Conservation (phyloP, 305 asterid species). For the Fraxinus ornus region DNA sequence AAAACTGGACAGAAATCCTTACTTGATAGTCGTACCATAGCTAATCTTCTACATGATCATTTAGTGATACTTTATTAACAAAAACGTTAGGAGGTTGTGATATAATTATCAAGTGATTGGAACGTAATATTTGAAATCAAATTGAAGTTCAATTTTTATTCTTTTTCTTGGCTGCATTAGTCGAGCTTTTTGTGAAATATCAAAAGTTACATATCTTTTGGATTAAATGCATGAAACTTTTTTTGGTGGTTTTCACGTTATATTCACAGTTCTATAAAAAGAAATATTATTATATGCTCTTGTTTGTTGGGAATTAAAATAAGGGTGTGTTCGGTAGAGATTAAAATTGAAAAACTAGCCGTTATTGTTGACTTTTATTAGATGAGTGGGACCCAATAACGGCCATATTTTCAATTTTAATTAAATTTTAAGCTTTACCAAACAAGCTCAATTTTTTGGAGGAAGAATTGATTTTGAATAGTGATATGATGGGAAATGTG, state of each 20-base stretch:
- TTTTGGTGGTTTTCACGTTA: neutral
- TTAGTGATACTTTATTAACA: neutral
- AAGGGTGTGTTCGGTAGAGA: too few relatives aligned
- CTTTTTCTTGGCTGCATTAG: neutral
- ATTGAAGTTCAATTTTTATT: neutral
- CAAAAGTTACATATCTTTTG: neutral
- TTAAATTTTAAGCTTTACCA: too few relatives aligned
- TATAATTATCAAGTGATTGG: neutral
- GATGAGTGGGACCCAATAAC: too few relatives aligned
- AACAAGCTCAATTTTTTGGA: too few relatives aligned
- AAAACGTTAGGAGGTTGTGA: neutral
- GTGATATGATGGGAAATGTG: too few relatives aligned
- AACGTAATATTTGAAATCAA: neutral
- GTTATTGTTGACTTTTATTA: too few relatives aligned
- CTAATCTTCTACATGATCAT: neutral
- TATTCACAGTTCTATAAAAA: neutral
- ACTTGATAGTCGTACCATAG: neutral
- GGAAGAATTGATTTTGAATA: too few relatives aligned
- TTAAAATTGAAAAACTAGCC: too few relatives aligned
- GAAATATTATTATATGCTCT: neutral
- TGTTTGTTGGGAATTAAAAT: too few relatives aligned
- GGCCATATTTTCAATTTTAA: too few relatives aligned
- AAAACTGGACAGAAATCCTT: neutral
- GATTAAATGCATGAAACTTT: neutral
- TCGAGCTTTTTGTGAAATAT: too few relatives aligned